A percentile compares a stretch with the other conserved stretches of the same genome.
These are phyloP conservation scores for Graphilbum sp. DNA, from an alignment of 2,329 filamentous ascomycete genomes.

Conservation along the genomic window DNA sequence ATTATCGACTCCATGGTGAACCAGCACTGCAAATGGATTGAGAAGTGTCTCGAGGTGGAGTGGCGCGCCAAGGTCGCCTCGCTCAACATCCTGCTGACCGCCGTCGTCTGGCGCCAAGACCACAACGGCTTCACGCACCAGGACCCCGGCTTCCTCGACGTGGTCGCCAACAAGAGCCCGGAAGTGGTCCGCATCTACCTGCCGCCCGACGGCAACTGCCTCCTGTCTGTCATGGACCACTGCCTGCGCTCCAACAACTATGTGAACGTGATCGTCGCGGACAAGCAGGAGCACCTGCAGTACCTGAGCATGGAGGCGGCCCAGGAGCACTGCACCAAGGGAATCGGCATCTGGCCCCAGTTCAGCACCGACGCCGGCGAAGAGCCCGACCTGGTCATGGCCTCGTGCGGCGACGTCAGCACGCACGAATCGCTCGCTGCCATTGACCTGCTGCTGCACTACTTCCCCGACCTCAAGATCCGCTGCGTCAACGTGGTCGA, in stretches of 20 bases:
- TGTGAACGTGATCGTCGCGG: constrained; percentile 65
- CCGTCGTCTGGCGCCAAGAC: constrained; percentile 68
- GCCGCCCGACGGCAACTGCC: constrained; percentile 62
- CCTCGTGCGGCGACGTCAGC: constrained; percentile 56
- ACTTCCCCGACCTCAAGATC: constrained; percentile 57
- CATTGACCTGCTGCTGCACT: constrained; percentile 53
- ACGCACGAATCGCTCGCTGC: constrained; percentile 62
- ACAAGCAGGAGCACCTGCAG: constrained; percentile 66
- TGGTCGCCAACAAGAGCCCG: constrained; percentile 64
- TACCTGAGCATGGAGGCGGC: constrained; percentile 60
- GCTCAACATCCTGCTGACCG: constrained; percentile 64
- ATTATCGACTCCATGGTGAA: constrained; percentile 78
- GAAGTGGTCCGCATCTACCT: constrained; percentile 70
- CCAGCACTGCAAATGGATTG: constrained; percentile 71
- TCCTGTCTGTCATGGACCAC: constrained; percentile 62
- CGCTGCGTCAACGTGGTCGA: constrained; percentile 70
- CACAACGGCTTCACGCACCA: constrained; percentile 77
- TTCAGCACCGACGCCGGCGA: constrained; percentile 53
- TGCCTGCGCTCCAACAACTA: constrained; percentile 60
- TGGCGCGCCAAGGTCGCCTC: constrained; percentile 61
- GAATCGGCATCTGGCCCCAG: constrained; percentile 62
- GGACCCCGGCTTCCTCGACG: constrained; percentile 57
- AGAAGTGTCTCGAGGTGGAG: constrained; percentile 64
- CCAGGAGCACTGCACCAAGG: constrained; percentile 61
- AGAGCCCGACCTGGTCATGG: constrained; percentile 63